Evolutionary conservation across 768 basidiomycete genomes (phyloP), one percentile per base, ranked within the genome.

Genomic region (Infundibulicybe gibba): DNA sequence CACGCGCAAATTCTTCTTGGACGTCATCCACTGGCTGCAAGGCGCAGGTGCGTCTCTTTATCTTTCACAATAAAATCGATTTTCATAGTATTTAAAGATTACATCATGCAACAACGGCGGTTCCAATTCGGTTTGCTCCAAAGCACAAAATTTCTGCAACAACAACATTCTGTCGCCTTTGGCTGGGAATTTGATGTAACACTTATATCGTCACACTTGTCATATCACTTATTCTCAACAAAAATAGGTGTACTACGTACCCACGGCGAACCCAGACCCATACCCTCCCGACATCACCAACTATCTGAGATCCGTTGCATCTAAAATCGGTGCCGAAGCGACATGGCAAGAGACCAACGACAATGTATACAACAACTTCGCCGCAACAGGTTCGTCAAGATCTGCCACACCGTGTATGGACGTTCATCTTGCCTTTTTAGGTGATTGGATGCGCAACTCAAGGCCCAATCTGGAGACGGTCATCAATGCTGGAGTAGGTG

Each of bases 81-180:
- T 14, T 21, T 14, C 12, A 6, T 42, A 20, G 19, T 14, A n/a
- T n/a, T 41, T 37, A 15, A 48, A 81, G 77, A 83, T 83, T 52
- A 65, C 62, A 2, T 57, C 66, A 1, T 84, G 83, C 59, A 69
- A 83, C 57, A 68, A 68, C 47, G 66, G 61, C 1, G 76, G 74
- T 16, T 65, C 65, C 14, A 68, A 79, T 49, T 59, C 66, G 0
- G 74, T 74, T 4, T 86, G 83, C 58, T 77, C 81, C 0, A 50
- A 53, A 2, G 83, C 83, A 4, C 81, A 83, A 56, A 66, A 55
- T 40, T 80, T 61, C 66, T 86, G 83, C 65, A 82, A 84, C 60
- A 70, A 66, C 53, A 60, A 74, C 39, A 74, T 86, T 46, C 63
- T 83, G 5, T 70, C 66, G 0, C 76, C 78, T 20, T 67, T 83